Conservation (phyloP, 2,329 filamentous ascomycete genomes). For the Neopestalotiopsis rosae region DNA sequence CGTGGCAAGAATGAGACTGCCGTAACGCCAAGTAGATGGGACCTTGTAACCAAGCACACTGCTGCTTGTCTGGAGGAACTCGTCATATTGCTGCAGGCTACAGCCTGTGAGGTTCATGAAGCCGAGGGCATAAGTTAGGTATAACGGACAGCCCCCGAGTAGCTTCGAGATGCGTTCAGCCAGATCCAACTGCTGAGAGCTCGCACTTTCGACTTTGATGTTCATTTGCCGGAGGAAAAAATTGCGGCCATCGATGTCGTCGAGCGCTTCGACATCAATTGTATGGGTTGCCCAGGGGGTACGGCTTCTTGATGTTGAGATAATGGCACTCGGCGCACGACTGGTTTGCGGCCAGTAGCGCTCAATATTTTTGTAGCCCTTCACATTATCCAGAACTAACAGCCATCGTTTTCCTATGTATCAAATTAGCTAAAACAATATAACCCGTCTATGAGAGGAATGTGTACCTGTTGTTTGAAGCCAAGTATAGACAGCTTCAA, state of each 20-base stretch:
- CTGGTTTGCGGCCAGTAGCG: background rate
- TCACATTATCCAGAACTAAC: background rate
- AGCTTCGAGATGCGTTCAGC: background rate
- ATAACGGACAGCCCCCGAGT: background rate
- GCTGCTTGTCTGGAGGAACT: background rate
- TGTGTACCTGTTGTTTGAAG: background rate
- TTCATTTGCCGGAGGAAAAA: background rate
- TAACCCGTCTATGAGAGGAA: no score
- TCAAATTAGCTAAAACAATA: background rate
- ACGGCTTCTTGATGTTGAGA: background rate
- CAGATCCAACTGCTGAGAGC: background rate
- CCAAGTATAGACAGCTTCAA: background rate
- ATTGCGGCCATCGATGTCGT: background rate
- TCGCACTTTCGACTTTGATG: background rate
- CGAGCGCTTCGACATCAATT: background rate
- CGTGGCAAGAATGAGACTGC: background rate
- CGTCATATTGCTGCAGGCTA: background rate
- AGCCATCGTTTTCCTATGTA: background rate
- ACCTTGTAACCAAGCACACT: background rate
- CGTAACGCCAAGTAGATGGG: background rate
- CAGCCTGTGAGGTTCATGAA: background rate
- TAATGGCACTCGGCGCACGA: background rate
- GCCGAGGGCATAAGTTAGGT: background rate
- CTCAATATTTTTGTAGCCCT: background rate
- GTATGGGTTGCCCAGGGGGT: background rate